Evolutionary conservation across 805 yeast species (phyloP), one percentile per base, ranked within the genome.

Genomic region (Candida sanyiensis): DNA sequence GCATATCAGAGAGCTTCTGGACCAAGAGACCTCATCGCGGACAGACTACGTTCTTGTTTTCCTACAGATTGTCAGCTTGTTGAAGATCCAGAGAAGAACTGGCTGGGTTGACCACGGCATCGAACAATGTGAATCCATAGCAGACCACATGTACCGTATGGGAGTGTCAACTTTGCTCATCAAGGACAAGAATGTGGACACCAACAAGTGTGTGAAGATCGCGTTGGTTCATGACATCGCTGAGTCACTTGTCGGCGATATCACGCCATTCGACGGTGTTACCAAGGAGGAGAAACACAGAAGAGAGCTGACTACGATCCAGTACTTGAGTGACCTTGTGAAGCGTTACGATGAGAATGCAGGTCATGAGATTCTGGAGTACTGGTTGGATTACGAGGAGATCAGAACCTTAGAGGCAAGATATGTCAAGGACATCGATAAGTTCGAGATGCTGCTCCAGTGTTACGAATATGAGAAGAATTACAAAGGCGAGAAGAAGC

Each of bases 121-220:
- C 18, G 33, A 40, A 3, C 53, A 58, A 2, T 65, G 71, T 48
- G 72, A 87, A 60, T 75, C 83, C 37, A 87, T 88, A 37, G 74
- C 86, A n/a, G 97, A 89, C 61, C 97, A 90, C 60, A 89, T 89
- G 96, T 89, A 90, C 58, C 70, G 98, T 41, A 89, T 90, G 96
- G 77, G 87, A 5, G 66, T 89, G 16, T 76, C 87, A 30, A 69
- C 90, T 17, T 75, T 88, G 82, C 60, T 87, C 18, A 70, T 86
- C 30, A 61, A 64, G 21, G 62, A 70, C 36, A 59, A 61, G n/a
- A 61, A 66, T 2, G 67, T 83, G 23, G 77, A 84, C 59, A 66
- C 73, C 19, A 70, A 73, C 43, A 75, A 75, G 50, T 87, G 96
- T 66, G 82, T 80, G 35, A 82, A 83, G 61, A 88, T 90, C 38